A percentile compares a stretch with the other conserved stretches of the same genome.
Conservation (phyloP, 2,329 filamentous ascomycete species). For the Botrytis deweyae region DNA sequence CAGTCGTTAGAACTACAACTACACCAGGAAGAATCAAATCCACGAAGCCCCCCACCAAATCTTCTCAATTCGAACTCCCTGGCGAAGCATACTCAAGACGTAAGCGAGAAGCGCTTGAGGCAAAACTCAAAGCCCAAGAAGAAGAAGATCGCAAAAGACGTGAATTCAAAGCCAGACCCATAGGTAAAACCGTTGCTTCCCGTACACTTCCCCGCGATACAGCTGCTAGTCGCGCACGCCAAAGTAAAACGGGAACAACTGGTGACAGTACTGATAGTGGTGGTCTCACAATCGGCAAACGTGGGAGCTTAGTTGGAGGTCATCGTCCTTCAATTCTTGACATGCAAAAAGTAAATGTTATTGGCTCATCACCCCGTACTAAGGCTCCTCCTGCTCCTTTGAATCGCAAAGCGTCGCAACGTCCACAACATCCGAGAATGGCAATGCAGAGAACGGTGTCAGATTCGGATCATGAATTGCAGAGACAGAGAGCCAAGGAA, state of each 20-base stretch:
- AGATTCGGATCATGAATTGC: slow-evolving; percentile 50
- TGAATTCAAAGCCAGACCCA: slow-evolving; percentile 63
- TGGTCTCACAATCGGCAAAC: slow-evolving; percentile 32
- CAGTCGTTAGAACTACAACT: slow-evolving; percentile 39
- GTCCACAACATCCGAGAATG: slow-evolving; percentile 28
- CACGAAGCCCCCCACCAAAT: slow-evolving; percentile 51
- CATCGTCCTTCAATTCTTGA: slow-evolving; percentile 40
- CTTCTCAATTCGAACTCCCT: slow-evolving; percentile 58
- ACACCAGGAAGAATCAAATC: slow-evolving; percentile 48
- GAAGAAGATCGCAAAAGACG: slow-evolving; percentile 60
- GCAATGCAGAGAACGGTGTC: slow-evolving; percentile 49
- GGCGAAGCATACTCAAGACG: slow-evolving; percentile 55
- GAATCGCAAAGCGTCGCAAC: slow-evolving; percentile 31
- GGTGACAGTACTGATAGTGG: slow-evolving; percentile 33
- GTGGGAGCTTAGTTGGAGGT: slow-evolving; percentile 37
- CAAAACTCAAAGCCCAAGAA: slow-evolving; percentile 55
- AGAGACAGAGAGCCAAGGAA: slow-evolving; percentile 53
- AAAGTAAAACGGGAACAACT: slow-evolving; percentile 43
- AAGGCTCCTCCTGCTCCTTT: slow-evolving; percentile 27
- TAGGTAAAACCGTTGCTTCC: slow-evolving; percentile 46
- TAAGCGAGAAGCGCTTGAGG: slow-evolving; percentile 55
- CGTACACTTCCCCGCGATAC: slow-evolving; percentile 53
- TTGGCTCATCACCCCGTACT: slow-evolving; percentile 34
- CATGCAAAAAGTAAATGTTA: slow-evolving; percentile 36
- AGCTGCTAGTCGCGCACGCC: slow-evolving; percentile 55